These are phyloP conservation scores for Artomyces pyxidatus DNA, from an alignment of 768 basidiomycete genomes.

Conservation along the genomic window DNA sequence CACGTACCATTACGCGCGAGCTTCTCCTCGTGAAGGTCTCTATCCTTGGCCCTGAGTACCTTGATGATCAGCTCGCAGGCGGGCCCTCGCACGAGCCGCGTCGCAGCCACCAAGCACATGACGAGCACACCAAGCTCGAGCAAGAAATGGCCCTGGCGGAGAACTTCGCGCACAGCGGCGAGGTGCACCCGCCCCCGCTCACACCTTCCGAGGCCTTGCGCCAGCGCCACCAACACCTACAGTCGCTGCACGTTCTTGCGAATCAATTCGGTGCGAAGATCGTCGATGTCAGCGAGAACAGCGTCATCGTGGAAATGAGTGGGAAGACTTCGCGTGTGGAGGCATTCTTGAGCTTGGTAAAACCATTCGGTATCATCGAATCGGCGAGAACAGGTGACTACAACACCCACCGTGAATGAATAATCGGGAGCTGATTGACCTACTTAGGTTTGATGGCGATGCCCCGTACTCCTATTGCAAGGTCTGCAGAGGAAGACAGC, in stretches of 20 bases:
- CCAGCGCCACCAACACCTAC: conserved; percentile 81
- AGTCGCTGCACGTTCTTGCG: conserved; percentile 78
- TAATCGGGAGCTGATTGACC: not conserved
- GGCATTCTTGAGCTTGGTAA: conserved; percentile 84
- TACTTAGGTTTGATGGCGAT: conserved; percentile 88
- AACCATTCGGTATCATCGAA: conserved; percentile 94
- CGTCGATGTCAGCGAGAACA: conserved; percentile 92
- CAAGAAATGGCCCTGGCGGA: conserved; percentile 69
- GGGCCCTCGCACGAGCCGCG: conserved; percentile 80
- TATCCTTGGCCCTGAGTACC: conserved; percentile 94
- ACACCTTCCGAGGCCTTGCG: conserved; percentile 76
- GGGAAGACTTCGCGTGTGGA: conserved; percentile 90
- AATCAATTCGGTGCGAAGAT: conserved; percentile 87
- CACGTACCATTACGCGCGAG: conserved; percentile 85
- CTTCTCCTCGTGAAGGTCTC: conserved; percentile 94
- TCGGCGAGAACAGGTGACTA: conserved; percentile 82
- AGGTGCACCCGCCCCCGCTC: conserved; percentile 27
- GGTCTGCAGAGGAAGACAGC: conserved; percentile 47
- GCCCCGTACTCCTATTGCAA: conserved; percentile 87
- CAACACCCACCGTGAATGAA: not conserved
- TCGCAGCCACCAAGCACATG: conserved; percentile 13
- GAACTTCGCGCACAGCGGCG: conserved; percentile 61
- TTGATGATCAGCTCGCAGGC: conserved; percentile 83
- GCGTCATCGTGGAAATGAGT: conserved; percentile 89
- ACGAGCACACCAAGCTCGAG: conserved; percentile 45